These are phyloP conservation scores for Paramyrothecium roridum DNA, from an alignment of 2,329 filamentous ascomycete species.

Conservation along the genomic window DNA sequence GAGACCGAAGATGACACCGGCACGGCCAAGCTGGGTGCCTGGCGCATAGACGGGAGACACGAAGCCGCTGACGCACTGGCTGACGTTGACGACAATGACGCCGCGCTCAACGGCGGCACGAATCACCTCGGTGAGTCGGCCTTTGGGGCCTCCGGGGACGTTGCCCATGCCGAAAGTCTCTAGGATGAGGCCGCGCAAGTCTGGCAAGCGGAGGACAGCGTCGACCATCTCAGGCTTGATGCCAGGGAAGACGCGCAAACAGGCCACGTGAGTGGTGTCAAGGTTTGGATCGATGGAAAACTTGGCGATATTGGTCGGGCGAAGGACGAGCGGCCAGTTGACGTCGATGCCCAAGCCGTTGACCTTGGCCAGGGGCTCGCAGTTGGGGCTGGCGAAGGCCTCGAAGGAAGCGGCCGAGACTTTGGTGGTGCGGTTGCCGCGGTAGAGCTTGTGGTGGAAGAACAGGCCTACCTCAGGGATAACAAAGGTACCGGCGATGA, in stretches of 20 bases:
- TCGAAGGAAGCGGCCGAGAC: slow-evolving; percentile 82
- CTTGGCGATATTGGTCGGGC: slow-evolving; percentile 69
- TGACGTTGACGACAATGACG: slow-evolving; percentile 86
- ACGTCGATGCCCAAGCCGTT: slow-evolving; percentile 79
- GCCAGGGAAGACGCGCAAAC: slow-evolving; percentile 85
- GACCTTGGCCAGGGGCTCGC: slow-evolving; percentile 75
- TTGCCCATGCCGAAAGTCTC: slow-evolving; percentile 95
- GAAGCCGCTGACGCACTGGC: slow-evolving; percentile 78
- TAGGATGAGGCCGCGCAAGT: slow-evolving; percentile 76
- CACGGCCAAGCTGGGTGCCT: slow-evolving; percentile 72
- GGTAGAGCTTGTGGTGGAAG: slow-evolving; percentile 88
- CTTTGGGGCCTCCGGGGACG: slow-evolving; percentile 77
- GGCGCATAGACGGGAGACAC: slow-evolving; percentile 77
- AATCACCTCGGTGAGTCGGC: slow-evolving; percentile 74
- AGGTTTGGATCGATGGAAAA: slow-evolving; percentile 73
- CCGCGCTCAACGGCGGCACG: slow-evolving; percentile 74
- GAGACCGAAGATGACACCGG: slow-evolving; percentile 84
- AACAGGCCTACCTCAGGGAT: slow-evolving; percentile 92
- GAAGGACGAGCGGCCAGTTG: slow-evolving; percentile 73
- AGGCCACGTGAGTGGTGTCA: slow-evolving; percentile 85
- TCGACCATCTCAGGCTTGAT: slow-evolving; percentile 94
- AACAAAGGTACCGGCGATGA: slow-evolving; percentile 88
- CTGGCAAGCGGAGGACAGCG: slow-evolving; percentile 73
- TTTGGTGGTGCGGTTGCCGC: slow-evolving; percentile 86
- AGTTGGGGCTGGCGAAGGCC: slow-evolving; percentile 87